Base-by-base conservation (phyloP, 2,329 filamentous ascomycete genomes). In the Coniochaeta sp. region DNA sequence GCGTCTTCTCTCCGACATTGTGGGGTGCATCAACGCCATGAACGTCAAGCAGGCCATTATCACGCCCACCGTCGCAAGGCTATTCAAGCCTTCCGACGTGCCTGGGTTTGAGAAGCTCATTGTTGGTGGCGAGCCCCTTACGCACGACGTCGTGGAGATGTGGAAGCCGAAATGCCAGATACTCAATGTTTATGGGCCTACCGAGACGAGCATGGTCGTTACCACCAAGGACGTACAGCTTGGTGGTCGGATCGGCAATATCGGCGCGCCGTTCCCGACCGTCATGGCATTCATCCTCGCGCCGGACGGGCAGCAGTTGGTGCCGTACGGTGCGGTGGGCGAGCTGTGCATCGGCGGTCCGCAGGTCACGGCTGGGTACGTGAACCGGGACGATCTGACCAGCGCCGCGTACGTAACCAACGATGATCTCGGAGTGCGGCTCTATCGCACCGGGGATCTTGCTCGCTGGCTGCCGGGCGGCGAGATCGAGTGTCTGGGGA, bases 71-170 rank as follows among this genome's bases (percentile, higher is more conserved):
- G 47, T 16, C 4, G 34, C 59, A 17, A 34, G 34, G 8, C 24
- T 63, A 14, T 17, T 64, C 19, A 12, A 36, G 26, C 63, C 63
- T 7, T 54, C 19, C n/a, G 63, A 63, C 12, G 50, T 61, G 16
- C 63, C 63, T 2, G 55, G 22, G 4, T 32, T 64, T 32, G 40
- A 57, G 32, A 58, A 36, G 34, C 54, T 64, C 14, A 30, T 61
- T 16, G 36, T 63, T 8, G 79, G 78, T n/a, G 80, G 80, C 14
- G 80, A 82, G 66, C 75, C 78, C 9, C 80, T 85, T 61, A 82
- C 81, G 0, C 71, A 77, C 0, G 76, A 77, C 10, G 78, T 81
- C 38, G 78, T 79, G 17, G 72, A 74, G 0, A 70, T 68, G 4
- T 81, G 79, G 79, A 75, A 77, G 34, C 68, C 73, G 28, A 68